Evolutionary conservation across 2,329 filamentous ascomycete genomes (phyloP).

Genomic region (Davidsoniella australis): DNA sequence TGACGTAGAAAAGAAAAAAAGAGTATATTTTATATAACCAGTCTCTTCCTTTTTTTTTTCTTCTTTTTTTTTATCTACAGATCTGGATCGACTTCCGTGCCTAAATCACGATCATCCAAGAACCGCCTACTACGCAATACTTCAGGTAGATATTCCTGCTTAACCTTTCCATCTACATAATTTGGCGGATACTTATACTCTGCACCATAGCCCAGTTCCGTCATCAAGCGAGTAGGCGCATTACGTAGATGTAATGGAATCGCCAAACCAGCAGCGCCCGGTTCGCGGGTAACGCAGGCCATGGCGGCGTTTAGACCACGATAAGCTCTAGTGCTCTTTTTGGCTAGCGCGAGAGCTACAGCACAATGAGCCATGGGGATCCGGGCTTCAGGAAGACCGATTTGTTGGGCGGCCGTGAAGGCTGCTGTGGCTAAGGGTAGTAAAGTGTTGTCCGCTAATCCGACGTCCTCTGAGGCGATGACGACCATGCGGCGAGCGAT

Average conservation of each 20-base stretch:
- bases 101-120: slow-evolving; percentile 64
- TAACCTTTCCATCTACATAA: slow-evolving; percentile 63
- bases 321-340: slow-evolving; percentile 79
- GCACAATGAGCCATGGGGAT: slow-evolving; percentile 82
- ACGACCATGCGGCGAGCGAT: slow-evolving; percentile 87
- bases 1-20: no score
- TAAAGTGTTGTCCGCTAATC: slow-evolving; percentile 71
- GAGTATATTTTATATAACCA: no score
- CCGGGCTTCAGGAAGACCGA: slow-evolving; percentile 86
- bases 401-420: slow-evolving; percentile 76
- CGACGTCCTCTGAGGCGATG: slow-evolving; percentile 86
- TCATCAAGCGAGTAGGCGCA: slow-evolving; percentile 83
- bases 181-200: slow-evolving; percentile 97
- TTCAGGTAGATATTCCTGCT: slow-evolving; percentile 81
- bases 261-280: slow-evolving; percentile 63
- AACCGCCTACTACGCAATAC: slow-evolving; percentile 54
- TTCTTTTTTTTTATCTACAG: slow-evolving; percentile 24
- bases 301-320: slow-evolving; percentile 66
- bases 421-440: slow-evolving; percentile 70
- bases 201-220: slow-evolving; percentile 74
- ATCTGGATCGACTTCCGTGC: slow-evolving; percentile 59
- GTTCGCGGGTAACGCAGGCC: slow-evolving; percentile 54
- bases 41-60: slow-evolving; percentile 18
- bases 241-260: slow-evolving; percentile 82
- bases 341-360: slow-evolving; percentile 62